Conservation (phyloP, 805 yeast species). For the Debaryomyces maramus region DNA sequence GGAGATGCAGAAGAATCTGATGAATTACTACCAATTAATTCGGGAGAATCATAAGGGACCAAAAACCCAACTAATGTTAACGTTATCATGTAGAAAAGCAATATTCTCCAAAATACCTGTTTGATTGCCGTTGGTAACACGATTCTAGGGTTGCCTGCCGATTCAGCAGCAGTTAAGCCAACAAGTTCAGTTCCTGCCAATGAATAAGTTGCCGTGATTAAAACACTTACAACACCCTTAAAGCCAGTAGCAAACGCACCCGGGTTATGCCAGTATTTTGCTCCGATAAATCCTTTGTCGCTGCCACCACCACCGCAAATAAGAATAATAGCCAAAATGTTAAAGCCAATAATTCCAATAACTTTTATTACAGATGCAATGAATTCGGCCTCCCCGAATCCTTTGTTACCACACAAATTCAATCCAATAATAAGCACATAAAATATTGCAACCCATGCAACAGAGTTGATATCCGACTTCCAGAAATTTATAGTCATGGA, state of each 20-base stretch:
- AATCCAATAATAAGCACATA: conserved; percentile 36
- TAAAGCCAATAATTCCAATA: conserved; percentile 40
- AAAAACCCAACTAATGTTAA: conserved; percentile 41
- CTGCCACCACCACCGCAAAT: conserved; percentile 48
- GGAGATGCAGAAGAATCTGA: conserved; percentile 40
- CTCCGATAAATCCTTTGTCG: conserved; percentile 39
- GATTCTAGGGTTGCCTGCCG: conserved; percentile 38
- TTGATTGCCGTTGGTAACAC: conserved; percentile 43
- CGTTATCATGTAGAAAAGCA: conserved; percentile 41
- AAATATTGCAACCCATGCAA: conserved; percentile 42
- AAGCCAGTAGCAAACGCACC: conserved; percentile 43
- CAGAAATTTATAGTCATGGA: conserved; percentile 43
- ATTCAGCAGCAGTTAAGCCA: conserved; percentile 40
- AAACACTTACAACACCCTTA: conserved; percentile 39
- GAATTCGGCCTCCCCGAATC: conserved; percentile 41
- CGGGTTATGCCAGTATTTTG: conserved; percentile 36
- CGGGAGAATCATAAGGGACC: conserved; percentile 31
- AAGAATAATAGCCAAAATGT: conserved; percentile 39
- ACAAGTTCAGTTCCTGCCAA: conserved; percentile 45
- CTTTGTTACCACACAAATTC: conserved; percentile 35
- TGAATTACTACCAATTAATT: conserved; percentile 23
- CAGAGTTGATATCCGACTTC: conserved; percentile 38
- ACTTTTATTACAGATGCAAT: conserved; percentile 36
- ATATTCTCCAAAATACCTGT: conserved; percentile 43
- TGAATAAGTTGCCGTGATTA: conserved; percentile 42